Evolutionary conservation across 2,329 filamentous ascomycete species (phyloP).

Genomic region (Bipolaris oryzae): DNA sequence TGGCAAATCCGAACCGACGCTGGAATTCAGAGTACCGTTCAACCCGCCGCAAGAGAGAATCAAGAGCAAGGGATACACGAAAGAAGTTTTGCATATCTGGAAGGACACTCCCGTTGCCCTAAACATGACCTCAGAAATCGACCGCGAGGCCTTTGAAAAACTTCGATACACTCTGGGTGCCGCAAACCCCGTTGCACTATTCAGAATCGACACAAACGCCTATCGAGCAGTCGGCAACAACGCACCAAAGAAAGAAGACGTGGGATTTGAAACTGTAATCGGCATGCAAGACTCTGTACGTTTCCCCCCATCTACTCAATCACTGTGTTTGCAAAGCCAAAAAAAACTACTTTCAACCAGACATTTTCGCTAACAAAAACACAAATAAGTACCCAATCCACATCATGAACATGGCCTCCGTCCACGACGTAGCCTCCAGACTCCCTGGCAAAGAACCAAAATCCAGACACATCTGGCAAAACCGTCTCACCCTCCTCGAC

Average conservation of each 20-base stretch:
- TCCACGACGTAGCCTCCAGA: slow-evolving; percentile 64
- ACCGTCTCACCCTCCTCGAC: slow-evolving; percentile 59
- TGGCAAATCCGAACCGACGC: slow-evolving; percentile 61
- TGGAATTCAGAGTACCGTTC: slow-evolving; percentile 70
- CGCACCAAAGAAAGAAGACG: slow-evolving; percentile 63
- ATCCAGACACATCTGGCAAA: slow-evolving; percentile 50
- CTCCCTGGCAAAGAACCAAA: slow-evolving; percentile 55
- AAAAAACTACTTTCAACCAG: too few species aligned
- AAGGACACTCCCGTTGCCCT: slow-evolving; percentile 59
- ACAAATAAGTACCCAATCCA: slow-evolving; percentile 71
- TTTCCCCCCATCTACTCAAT: background rate
- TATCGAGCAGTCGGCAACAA: slow-evolving; percentile 65
- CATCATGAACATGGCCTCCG: slow-evolving; percentile 68
- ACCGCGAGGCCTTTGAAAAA: slow-evolving; percentile 64
- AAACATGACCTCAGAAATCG: slow-evolving; percentile 54
- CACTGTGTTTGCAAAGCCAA: background rate
- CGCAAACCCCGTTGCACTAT: slow-evolving; percentile 68
- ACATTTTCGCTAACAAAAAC: slow-evolving; percentile 3
- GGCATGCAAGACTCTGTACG: slow-evolving; percentile 72
- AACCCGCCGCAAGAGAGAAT: slow-evolving; percentile 65
- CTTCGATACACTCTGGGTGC: slow-evolving; percentile 70
- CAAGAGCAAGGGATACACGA: slow-evolving; percentile 63
- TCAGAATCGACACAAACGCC: slow-evolving; percentile 66
- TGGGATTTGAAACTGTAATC: slow-evolving; percentile 68
- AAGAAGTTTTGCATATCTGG: slow-evolving; percentile 70